phyloP scores from a whole-genome alignment of 2,329 filamentous ascomycete genomes.

The Calcarisporium arbuscula region DNA sequence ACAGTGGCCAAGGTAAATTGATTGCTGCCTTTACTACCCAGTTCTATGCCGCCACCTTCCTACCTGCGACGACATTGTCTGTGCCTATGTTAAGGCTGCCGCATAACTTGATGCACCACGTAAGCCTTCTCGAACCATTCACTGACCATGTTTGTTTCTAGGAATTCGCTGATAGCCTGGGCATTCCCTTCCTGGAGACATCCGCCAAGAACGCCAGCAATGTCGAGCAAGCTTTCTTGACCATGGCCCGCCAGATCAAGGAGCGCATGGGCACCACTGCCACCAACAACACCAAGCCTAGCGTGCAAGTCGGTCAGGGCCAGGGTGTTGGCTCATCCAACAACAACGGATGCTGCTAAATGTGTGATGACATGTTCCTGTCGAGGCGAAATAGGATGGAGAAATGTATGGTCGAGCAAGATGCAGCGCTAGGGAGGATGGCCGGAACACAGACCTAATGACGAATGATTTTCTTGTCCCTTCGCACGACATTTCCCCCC shows the following conservation, averaged over 20 bases:
- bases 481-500: no score
- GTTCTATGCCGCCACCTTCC: no score
- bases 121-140: no score
- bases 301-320: conserved; percentile 90
- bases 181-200: conserved; percentile 98
- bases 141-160: no score
- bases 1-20: conserved; percentile 91
- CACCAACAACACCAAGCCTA: conserved; percentile 96
- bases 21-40: background rate
- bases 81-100: conserved; percentile 4
- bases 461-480: no score
- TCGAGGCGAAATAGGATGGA: background rate
- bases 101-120: conserved; percentile 1
- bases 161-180: conserved; percentile 98
- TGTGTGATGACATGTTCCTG: conserved; percentile 5
- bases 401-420: no score
- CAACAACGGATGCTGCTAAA: conserved; percentile 86
- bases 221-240: conserved; percentile 99
- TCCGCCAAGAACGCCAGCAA: conserved; percentile 99
- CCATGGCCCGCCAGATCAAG: conserved; percentile 99
- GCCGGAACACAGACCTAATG: no score
- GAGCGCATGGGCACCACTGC: conserved; percentile 97
- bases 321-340: conserved; percentile 87
- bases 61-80: background rate
- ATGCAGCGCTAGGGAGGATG: no score